Conservation (phyloP, 2,329 filamentous ascomycete genomes). For the Nothopassalora personata region DNA sequence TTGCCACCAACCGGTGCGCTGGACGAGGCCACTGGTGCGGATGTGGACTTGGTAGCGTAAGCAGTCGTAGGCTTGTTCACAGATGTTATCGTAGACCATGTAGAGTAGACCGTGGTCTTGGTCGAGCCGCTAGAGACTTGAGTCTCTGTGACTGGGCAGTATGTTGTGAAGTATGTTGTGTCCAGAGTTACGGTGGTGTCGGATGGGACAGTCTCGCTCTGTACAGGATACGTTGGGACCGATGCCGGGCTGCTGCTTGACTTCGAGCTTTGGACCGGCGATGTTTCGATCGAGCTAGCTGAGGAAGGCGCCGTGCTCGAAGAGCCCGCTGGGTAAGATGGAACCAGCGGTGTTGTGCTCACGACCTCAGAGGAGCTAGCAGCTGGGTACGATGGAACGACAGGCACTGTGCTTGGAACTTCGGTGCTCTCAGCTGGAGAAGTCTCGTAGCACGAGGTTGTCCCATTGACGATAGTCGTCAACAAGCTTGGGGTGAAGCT, state of each 20-base stretch:
- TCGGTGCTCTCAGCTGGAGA: background rate
- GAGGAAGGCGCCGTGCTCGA: background rate
- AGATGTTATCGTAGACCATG: conserved; percentile 24
- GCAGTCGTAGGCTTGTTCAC: background rate
- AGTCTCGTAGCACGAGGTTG: background rate
- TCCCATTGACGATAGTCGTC: background rate
- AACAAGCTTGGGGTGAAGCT: background rate
- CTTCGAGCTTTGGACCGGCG: background rate
- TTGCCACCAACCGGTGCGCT: background rate
- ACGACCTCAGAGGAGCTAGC: background rate
- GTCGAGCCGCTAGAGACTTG: conserved; percentile 11
- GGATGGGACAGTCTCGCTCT: conserved; percentile 1
- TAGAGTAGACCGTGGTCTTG: conserved; percentile 7
- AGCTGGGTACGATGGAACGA: conserved; percentile 1
- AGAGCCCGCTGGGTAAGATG: background rate
- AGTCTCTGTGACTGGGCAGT: conserved; percentile 13
- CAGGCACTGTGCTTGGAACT: background rate
- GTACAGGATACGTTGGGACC: background rate
- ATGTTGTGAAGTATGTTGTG: conserved; percentile 11
- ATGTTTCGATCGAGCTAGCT: background rate
- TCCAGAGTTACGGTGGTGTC: conserved; percentile 9
- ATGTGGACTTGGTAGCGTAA: background rate
- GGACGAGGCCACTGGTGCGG: background rate
- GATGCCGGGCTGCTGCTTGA: background rate
- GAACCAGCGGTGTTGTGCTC: background rate